Conservation (phyloP, 352 stramenopile species). For the Globisporangium sylvaticum region DNA sequence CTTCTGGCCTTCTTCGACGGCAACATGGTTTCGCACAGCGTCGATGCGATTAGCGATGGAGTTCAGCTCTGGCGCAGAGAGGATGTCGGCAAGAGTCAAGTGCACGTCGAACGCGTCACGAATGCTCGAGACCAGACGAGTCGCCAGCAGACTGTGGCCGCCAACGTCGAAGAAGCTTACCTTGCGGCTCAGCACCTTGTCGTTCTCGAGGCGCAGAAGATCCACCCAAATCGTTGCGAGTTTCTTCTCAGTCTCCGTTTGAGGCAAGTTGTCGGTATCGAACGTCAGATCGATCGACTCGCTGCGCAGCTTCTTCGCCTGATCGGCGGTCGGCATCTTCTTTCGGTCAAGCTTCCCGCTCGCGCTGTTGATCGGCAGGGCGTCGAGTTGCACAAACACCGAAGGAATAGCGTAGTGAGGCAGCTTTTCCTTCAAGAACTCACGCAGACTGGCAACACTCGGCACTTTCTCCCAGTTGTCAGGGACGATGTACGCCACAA, state of each 20-base stretch:
- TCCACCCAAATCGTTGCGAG: slow-evolving; percentile 65
- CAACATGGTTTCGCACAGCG: slow-evolving; percentile 18
- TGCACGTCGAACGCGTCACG: slow-evolving; percentile 60
- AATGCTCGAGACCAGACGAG: slow-evolving; percentile 68
- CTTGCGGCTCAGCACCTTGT: slow-evolving; percentile 48
- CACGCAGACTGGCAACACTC: slow-evolving; percentile 54
- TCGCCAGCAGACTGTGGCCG: slow-evolving; percentile 75
- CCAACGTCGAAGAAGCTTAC: slow-evolving; percentile 81
- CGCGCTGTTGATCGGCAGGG: slow-evolving; percentile 81
- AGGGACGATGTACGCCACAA: slow-evolving; percentile 91
- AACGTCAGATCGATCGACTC: slow-evolving; percentile 73
- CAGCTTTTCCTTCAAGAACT: slow-evolving; percentile 71
- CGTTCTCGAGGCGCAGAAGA: slow-evolving; percentile 56
- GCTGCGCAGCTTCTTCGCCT: slow-evolving; percentile 60
- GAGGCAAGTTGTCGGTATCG: slow-evolving; percentile 33
- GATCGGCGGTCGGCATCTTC: slow-evolving; percentile 69
- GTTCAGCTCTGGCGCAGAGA: slow-evolving; percentile 50
- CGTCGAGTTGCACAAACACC: slow-evolving; percentile 77
- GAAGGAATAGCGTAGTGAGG: slow-evolving; percentile 83
- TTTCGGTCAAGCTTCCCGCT: slow-evolving; percentile 90
- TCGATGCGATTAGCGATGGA: slow-evolving; percentile 60
- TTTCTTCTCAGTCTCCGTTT: slow-evolving; percentile 57
- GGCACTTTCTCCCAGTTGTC: slow-evolving; percentile 67
- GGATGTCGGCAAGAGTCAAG: slow-evolving; percentile 72
- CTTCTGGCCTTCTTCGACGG: slow-evolving; percentile 25